phyloP scores from a whole-genome alignment of 2,329 filamentous ascomycete genomes.

The Lachnum nothofagi region DNA sequence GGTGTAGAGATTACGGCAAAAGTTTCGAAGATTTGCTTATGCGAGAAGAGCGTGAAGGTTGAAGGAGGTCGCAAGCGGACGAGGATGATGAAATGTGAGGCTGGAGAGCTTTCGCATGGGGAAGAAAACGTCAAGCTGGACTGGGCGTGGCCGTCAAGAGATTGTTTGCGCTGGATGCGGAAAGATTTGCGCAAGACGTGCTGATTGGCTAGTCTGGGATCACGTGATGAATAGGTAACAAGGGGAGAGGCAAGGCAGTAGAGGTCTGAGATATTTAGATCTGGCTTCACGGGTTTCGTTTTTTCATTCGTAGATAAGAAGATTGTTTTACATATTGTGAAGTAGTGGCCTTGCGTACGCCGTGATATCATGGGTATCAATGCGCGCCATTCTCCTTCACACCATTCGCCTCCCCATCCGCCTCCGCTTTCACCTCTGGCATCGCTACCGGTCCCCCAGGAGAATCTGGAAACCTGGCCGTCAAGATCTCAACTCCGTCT shows the following conservation, averaged over 20 bases:
- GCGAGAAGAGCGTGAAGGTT: not conserved
- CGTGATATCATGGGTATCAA: constrained; percentile 13
- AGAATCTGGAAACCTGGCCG: constrained; percentile 57
- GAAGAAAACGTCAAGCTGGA: too few relatives aligned
- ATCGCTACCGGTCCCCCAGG: constrained; percentile 68
- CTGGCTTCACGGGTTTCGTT: not conserved
- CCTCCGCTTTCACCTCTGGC: constrained; percentile 35
- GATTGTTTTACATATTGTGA: not conserved
- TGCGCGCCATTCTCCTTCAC: constrained; percentile 1
- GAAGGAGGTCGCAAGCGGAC: constrained; percentile 6
- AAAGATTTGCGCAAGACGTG: constrained; percentile 9
- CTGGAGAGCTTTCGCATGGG: constrained; percentile 20
- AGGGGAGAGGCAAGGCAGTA: not conserved
- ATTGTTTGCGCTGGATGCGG: constrained; percentile 12
- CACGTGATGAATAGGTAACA: not conserved
- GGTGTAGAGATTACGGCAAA: too few relatives aligned
- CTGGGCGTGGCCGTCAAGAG: too few relatives aligned
- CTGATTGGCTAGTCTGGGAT: not conserved
- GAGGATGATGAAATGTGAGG: constrained; percentile 23
- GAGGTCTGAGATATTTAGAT: not conserved
- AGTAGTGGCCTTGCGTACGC: not conserved
- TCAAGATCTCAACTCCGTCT: constrained; percentile 74
- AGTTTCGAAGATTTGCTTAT: too few relatives aligned
- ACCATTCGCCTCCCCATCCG: constrained; percentile 18
- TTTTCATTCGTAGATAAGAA: not conserved